These are phyloP conservation scores for Trypethelium eluteriae DNA, from an alignment of 495 filamentous ascomycete genomes.

Conservation along the genomic window DNA sequence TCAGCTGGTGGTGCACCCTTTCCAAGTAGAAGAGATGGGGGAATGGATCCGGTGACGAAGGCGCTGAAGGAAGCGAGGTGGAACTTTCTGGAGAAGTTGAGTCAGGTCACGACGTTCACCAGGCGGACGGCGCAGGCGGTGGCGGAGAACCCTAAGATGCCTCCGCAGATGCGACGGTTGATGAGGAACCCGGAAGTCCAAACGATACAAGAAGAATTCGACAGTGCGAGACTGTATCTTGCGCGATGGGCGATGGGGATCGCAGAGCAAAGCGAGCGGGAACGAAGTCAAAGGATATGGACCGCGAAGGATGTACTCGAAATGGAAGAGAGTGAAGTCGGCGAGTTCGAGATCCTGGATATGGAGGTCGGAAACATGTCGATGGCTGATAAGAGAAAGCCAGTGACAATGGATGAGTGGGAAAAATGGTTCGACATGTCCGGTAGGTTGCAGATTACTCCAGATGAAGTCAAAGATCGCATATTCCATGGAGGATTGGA, in stretches of 20 bases:
- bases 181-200: slow-evolving; percentile 92
- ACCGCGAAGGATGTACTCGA: slow-evolving; percentile 87
- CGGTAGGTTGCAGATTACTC: slow-evolving; percentile 66
- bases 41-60: slow-evolving; percentile 94
- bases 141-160: slow-evolving; percentile 77
- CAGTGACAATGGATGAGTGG: slow-evolving; percentile 79
- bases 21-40: slow-evolving; percentile 49
- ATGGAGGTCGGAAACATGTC: slow-evolving; percentile 63
- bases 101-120: slow-evolving; percentile 93
- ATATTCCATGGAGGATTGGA: slow-evolving; percentile 93
- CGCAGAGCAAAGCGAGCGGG: slow-evolving; percentile 86
- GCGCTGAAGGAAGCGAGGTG: slow-evolving; percentile 92
- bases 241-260: slow-evolving; percentile 98
- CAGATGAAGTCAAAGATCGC: slow-evolving; percentile 88
- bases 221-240: slow-evolving; percentile 87
- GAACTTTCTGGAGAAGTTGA: slow-evolving; percentile 91
- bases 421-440: slow-evolving; percentile 72
- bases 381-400: slow-evolving; percentile 64
- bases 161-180: slow-evolving; percentile 75
- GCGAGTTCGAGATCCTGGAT: slow-evolving; percentile 91
- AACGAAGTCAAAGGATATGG: slow-evolving; percentile 78
- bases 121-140: slow-evolving; percentile 85
- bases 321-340: slow-evolving; percentile 86
- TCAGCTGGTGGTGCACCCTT: slow-evolving; percentile 18
- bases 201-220: slow-evolving; percentile 91